phyloP scores from a whole-genome alignment of 2,329 filamentous ascomycete genomes.

The Didymellaceae sp. region DNA sequence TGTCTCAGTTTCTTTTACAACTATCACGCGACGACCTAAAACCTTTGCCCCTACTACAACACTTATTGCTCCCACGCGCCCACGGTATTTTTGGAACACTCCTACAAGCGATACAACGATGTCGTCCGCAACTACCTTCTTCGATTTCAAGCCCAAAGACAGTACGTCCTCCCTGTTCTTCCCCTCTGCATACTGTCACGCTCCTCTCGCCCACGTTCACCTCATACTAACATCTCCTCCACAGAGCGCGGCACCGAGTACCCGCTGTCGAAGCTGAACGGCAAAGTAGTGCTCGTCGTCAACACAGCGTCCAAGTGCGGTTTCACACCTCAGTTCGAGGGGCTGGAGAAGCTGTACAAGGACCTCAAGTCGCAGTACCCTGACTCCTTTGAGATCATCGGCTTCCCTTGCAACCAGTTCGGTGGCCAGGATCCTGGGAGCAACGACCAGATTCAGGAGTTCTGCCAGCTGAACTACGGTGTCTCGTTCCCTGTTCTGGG shows the following conservation, averaged over 20 bases:
- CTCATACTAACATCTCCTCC: constrained; percentile 8
- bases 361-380: constrained; percentile 70
- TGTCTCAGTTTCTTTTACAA: not conserved
- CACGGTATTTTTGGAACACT: constrained; percentile 5
- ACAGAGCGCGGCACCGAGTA: constrained; percentile 76
- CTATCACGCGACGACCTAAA: not conserved
- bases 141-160: constrained; percentile 83
- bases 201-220: not conserved
- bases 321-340: constrained; percentile 94
- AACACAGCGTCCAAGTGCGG: constrained; percentile 99
- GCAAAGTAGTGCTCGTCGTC: constrained; percentile 94
- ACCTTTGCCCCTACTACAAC: not conserved
- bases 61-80: not conserved
- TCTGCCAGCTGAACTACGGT: constrained; percentile 94
- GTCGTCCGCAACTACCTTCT: constrained; percentile 75
- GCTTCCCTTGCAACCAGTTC: constrained; percentile 99
- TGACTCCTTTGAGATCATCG: constrained; percentile 84
- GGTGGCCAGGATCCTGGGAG: constrained; percentile 84
- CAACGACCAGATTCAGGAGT: constrained; percentile 66
- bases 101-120: constrained; percentile 53
- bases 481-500: constrained; percentile 89
- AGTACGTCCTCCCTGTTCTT: constrained; percentile 61
- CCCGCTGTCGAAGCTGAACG: constrained; percentile 74
- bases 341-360: constrained; percentile 90
- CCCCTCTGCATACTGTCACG: not conserved